A percentile compares a stretch with the other conserved stretches of the same genome.
Conservation (phyloP, 1,284 basidiomycete genomes). For the Cystobasidium sp. region DNA sequence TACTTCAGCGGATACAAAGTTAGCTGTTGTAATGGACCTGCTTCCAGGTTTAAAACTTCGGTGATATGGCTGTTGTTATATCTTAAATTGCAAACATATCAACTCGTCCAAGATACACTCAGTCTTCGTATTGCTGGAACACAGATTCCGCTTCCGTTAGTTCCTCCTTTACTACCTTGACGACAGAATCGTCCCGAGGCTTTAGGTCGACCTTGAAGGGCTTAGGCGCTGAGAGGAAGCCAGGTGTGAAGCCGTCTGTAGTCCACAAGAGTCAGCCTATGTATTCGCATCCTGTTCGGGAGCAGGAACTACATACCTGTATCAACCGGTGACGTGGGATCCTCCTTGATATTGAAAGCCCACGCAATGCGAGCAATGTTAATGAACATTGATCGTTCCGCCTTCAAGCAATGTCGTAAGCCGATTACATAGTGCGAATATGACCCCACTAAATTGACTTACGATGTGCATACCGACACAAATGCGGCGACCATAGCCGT, state of each 20-base stretch:
- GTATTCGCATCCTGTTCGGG: not conserved
- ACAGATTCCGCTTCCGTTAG: constrained; percentile 17
- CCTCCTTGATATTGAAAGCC: constrained; percentile 37
- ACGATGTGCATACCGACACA: constrained; percentile 15
- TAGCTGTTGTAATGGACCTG: too few relatives aligned
- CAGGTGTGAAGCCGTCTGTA: constrained; percentile 20
- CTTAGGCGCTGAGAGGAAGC: constrained; percentile 26
- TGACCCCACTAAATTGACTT: not conserved
- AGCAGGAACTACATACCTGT: not conserved
- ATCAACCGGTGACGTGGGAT: constrained; percentile 20
- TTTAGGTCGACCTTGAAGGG: constrained; percentile 25
- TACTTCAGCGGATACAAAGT: too few relatives aligned
- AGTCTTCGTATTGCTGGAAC: constrained; percentile 32
- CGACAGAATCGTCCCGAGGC: constrained; percentile 17
- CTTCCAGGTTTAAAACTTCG: too few relatives aligned
- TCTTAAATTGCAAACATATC: too few relatives aligned
- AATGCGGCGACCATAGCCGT: constrained; percentile 36
- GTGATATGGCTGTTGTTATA: too few relatives aligned
- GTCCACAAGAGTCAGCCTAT: not conserved
- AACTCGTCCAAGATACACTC: not conserved
- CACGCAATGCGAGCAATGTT: constrained; percentile 36
- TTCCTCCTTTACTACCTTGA: constrained; percentile 7
- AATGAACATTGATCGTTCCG: constrained; percentile 16
- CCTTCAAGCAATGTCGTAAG: not conserved
- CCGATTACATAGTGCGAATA: not conserved